Conservation (phyloP, 2,329 filamentous ascomycete genomes). For the Escovopsis sp. region DNA sequence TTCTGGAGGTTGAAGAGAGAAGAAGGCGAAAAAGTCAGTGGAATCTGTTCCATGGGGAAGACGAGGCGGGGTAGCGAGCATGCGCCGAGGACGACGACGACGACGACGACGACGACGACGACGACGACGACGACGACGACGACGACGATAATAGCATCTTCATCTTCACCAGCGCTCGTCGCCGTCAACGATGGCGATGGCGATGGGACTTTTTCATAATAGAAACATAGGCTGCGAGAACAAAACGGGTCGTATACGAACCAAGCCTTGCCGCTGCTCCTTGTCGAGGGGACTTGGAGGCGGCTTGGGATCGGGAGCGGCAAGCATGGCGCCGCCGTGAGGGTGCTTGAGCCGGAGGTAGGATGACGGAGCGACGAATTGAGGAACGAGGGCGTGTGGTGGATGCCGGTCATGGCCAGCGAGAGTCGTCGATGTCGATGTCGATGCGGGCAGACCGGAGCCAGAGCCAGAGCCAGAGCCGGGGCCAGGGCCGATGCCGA, state of each 20-base stretch:
- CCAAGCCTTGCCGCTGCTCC: conserved; percentile 66
- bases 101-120: no score
- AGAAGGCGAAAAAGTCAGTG: conserved; percentile 1
- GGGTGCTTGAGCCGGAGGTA: conserved; percentile 33
- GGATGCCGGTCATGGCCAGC: conserved; percentile 2
- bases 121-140: no score
- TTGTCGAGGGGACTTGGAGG: conserved; percentile 49
- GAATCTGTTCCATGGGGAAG: not conserved
- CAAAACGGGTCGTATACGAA: conserved; percentile 40
- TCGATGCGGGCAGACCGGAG: not conserved
- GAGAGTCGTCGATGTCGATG: conserved; percentile 6
- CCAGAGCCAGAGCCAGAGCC: not conserved
- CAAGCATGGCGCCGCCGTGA: conserved; percentile 20
- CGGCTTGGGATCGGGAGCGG: conserved; percentile 10
- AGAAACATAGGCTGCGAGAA: no score
- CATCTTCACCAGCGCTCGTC: no score
- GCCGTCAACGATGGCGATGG: not conserved
- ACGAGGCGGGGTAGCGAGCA: not conserved
- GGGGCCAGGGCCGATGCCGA: not conserved
- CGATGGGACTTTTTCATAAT: not conserved
- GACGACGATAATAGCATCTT: no score
- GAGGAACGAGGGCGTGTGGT: conserved; percentile 24
- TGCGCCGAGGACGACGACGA: not conserved
- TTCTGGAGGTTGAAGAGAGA: conserved; percentile 38
- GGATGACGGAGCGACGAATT: conserved; percentile 45